These are phyloP conservation scores for Aspergillus floridensis DNA, from an alignment of 2,329 filamentous ascomycete species.

Conservation along the genomic window DNA sequence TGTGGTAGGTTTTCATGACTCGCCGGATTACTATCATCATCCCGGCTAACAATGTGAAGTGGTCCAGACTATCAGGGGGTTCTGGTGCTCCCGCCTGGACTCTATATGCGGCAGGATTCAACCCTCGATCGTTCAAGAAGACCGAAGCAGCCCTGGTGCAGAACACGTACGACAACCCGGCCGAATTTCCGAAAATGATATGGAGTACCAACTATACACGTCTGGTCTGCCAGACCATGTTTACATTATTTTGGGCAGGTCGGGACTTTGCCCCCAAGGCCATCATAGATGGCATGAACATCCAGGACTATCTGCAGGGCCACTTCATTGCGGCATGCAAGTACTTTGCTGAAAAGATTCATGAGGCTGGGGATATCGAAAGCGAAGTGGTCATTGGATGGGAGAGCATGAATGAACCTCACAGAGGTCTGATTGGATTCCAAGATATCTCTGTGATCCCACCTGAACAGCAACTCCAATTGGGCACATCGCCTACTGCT, in stretches of 20 bases:
- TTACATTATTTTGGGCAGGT: slow-evolving; percentile 90
- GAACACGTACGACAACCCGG: slow-evolving; percentile 83
- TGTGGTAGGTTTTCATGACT: slow-evolving; percentile 60
- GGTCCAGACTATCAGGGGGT: slow-evolving; percentile 91
- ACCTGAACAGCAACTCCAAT: slow-evolving; percentile 82
- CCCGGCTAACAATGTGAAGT: slow-evolving; percentile 52
- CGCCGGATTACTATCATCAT: not conserved
- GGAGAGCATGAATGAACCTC: slow-evolving; percentile 96
- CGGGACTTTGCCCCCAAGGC: slow-evolving; percentile 92
- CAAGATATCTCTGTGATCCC: slow-evolving; percentile 79
- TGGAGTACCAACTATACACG: slow-evolving; percentile 97
- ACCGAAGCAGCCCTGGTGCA: slow-evolving; percentile 94
- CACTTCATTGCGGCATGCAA: slow-evolving; percentile 80
- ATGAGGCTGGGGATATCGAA: slow-evolving; percentile 85
- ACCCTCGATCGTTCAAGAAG: slow-evolving; percentile 77
- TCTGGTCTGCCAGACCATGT: slow-evolving; percentile 82
- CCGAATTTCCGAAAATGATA: slow-evolving; percentile 94
- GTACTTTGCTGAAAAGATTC: slow-evolving; percentile 78
- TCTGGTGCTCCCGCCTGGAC: slow-evolving; percentile 98
- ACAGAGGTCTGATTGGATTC: slow-evolving; percentile 80
- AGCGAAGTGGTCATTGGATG: slow-evolving; percentile 87
- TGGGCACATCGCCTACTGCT: slow-evolving; percentile 87
- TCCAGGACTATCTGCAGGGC: slow-evolving; percentile 87
- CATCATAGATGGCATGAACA: slow-evolving; percentile 90
- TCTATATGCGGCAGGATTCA: slow-evolving; percentile 85